Evolutionary conservation across 148 eudicot genomes (phyloP), one percentile per base, ranked within the genome.

Genomic region (Rhododendron henanense): DNA sequence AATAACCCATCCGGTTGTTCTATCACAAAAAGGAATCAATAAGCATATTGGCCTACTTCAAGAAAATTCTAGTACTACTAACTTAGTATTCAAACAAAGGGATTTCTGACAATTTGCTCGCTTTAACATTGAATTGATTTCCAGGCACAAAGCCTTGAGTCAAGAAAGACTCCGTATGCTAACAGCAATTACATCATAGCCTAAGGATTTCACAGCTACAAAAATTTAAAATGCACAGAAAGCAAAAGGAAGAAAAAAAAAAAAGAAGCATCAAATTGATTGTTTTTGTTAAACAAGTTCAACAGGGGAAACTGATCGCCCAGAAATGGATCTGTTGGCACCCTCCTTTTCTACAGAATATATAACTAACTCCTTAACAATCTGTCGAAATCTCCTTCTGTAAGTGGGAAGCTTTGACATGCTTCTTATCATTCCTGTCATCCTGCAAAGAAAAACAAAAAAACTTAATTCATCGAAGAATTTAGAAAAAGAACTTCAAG

Each of bases 321-420:
- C 2, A 28, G 41, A 51, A 50, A 80, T 92, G 6, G 83, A 89
- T 88, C 82, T 89, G 25, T 76, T 41, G 10, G 90, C 87, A 28
- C 92, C 95, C 23, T 92, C 94, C 81, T 89, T 90, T 3, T 87
- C 94, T 1, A 73, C 65, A 8, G 92, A 88, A 78, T 93, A 87
- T 2, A 90, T 37, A 6, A 92, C 59, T 84, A 96, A 89, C 14
- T 87, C 86, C 90, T 96, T 96, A 63, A 96, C 89, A 23, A 94
- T 88, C 23, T 92, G 93, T 9, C 93, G 91, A 86, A 83, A 95
- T 89, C 67, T 90, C 86, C 97, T 91, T 85, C 99, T 91, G 86
- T 93, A 93, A 31, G 97, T 96, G n/a, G 98, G 99, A 82, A 97
- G 90, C 87, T 92, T 81, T 8, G 84, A 55, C 37, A 81, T 13